Evolutionary conservation across 2,329 filamentous ascomycete genomes (phyloP).

Genomic region (Xylaria sp.): DNA sequence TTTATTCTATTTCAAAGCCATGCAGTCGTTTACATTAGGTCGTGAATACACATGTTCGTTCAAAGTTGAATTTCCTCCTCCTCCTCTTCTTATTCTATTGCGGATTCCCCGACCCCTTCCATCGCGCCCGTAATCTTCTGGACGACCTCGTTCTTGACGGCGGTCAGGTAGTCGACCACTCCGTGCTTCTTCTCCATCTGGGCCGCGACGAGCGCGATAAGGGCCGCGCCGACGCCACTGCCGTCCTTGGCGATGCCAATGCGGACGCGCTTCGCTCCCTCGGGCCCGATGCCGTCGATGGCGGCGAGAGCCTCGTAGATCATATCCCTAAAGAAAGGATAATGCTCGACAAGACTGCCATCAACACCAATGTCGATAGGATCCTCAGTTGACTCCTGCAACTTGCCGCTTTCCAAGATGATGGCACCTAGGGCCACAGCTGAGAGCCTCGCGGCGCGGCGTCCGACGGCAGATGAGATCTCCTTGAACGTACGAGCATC

Average conservation of each 20-base stretch:
- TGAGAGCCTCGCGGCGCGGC: conserved; percentile 83
- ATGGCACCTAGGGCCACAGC: conserved; percentile 87
- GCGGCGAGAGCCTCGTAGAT: conserved; percentile 80
- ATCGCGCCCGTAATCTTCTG: conserved; percentile 32
- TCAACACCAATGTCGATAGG: conserved; percentile 91
- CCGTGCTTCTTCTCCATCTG: conserved; percentile 59
- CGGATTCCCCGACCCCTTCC: conserved; percentile 28
- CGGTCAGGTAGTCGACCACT: conserved; percentile 44
- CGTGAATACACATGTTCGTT: conserved; percentile 18
- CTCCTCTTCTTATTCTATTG: conserved; percentile 31
- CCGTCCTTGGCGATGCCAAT: conserved; percentile 98
- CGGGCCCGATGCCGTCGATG: conserved; percentile 75
- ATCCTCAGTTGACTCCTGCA: conserved; percentile 65
- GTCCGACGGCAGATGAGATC: conserved; percentile 81
- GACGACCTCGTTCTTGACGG: conserved; percentile 45
- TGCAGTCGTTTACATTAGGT: conserved; percentile 23
- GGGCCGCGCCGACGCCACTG: conserved; percentile 88
- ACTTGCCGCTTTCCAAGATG: conserved; percentile 76
- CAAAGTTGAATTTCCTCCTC: conserved; percentile 5
- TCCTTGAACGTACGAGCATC: conserved; percentile 88
- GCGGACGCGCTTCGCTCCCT: conserved; percentile 81
- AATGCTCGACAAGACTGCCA: conserved; percentile 92
- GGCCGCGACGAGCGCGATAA: conserved; percentile 90
- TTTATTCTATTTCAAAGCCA: too few relatives aligned
- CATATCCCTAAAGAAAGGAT: conserved; percentile 87